These are phyloP conservation scores for Heliosperma pusillum DNA, from an alignment of 148 eudicot species.

Conservation along the genomic window DNA sequence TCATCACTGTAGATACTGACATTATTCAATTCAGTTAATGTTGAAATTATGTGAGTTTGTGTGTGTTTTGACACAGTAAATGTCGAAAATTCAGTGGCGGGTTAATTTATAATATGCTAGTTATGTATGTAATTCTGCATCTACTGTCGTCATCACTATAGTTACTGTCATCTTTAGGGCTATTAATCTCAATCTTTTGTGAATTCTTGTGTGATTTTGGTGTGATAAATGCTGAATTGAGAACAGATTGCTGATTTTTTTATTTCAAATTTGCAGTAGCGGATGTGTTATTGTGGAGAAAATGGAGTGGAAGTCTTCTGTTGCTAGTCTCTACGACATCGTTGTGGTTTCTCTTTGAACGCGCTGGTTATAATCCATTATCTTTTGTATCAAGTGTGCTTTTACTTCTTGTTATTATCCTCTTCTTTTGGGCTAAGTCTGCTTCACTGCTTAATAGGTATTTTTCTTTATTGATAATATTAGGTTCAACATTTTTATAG, in stretches of 20 bases:
- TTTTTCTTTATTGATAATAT: background rate
- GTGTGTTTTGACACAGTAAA: too few relatives aligned
- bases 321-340: conserved; percentile 49
- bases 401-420: conserved; percentile 61
- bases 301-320: conserved; percentile 36
- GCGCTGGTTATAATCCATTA: conserved; percentile 62
- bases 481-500: background rate
- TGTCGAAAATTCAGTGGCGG: background rate
- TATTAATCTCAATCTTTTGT: background rate
- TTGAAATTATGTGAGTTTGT: background rate
- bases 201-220: background rate
- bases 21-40: background rate
- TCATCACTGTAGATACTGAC: background rate
- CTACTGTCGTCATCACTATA: background rate
- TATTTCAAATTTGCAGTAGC: conserved; percentile 48
- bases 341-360: conserved; percentile 68
- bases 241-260: background rate
- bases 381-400: conserved; percentile 63
- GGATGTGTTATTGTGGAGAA: conserved; percentile 78
- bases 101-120: background rate
- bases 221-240: background rate
- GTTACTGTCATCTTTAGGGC: background rate
- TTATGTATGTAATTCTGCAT: background rate
- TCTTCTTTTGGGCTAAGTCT: conserved; percentile 95
- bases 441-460: conserved; percentile 91